A percentile compares a stretch with the other conserved stretches of the same genome.
phyloP scores from a whole-genome alignment of 2,329 filamentous ascomycete genomes.

The Escovopsis weberi region DNA sequence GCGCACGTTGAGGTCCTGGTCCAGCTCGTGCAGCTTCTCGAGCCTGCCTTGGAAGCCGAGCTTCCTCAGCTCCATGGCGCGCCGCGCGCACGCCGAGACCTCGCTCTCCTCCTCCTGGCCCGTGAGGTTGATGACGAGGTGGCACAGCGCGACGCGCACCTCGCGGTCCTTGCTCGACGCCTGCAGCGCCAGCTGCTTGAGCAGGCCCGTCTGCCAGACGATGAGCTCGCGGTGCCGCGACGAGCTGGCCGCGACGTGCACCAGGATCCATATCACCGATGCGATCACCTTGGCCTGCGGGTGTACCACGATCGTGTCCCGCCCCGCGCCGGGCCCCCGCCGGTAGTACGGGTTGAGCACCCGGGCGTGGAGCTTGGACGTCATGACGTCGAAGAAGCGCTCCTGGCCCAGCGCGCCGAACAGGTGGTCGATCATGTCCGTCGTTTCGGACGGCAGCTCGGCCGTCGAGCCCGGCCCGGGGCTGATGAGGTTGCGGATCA shows the following conservation, averaged over 20 bases:
- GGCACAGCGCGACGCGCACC: conserved; percentile 66
- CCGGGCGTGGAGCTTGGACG: conserved; percentile 57
- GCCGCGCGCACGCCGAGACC: conserved; percentile 44
- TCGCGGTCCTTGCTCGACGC: conserved; percentile 58
- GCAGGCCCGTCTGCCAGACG: conserved; percentile 59
- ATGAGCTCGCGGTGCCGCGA: conserved; percentile 65
- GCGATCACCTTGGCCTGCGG: conserved; percentile 57
- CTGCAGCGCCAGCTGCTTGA: conserved; percentile 58
- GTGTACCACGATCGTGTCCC: conserved; percentile 37
- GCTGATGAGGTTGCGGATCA: conserved; percentile 80
- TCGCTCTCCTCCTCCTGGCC: conserved; percentile 67
- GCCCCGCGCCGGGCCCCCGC: conserved; percentile 18
- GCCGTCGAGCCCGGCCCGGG: conserved; percentile 32
- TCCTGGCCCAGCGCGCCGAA: conserved; percentile 63
- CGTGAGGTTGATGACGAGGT: conserved; percentile 73
- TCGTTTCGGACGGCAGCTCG: conserved; percentile 34
- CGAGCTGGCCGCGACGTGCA: conserved; percentile 74
- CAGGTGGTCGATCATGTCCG: conserved; percentile 72
- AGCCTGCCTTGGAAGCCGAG: conserved; percentile 58
- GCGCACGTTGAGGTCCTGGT: conserved; percentile 66
- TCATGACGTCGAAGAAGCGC: conserved; percentile 66
- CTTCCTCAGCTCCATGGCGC: conserved; percentile 53
- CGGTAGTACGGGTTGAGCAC: conserved; percentile 38
- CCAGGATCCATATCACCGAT: conserved; percentile 66
- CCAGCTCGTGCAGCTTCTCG: conserved; percentile 43